Base-by-base conservation (phyloP, 1,284 basidiomycete species). In the Neonothopanus nambi region DNA sequence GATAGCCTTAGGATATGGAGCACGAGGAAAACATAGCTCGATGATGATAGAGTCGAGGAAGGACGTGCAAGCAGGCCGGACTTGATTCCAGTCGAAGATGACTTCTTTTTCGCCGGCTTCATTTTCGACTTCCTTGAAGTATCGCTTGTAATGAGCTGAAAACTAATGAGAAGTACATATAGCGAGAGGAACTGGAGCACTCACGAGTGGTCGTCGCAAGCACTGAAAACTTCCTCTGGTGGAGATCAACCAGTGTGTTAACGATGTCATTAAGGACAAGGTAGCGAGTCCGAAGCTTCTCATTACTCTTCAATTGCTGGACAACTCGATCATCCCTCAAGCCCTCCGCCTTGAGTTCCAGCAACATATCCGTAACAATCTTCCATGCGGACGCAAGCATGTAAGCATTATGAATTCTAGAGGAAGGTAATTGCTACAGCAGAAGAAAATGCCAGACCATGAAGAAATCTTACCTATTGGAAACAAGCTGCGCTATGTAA, bases 21-120 rank as follows among this genome's bases (percentile, higher is more conserved):
- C 82, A 41, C 74, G 68, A 4, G 89, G 89, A 57, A 91, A 83
- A 62, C 84, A 87, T 2, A 91, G 68, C 63, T 91, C 89, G 56
- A 91, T 80, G 57, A 91, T 78, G 53, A 91, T 87, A 1, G 87
- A 89, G 65, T 91, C 89, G 40, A 91, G 66, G 70, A 89, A 91
- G 2, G 88, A 91, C 59, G 78, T 78, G 61, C 86, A 82, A 36
- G 84, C 81, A 23, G 75, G 71, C 58, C 81, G 80, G 50, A 89
- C 67, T 41, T 73, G 74, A 7, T 65, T 69, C 77, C 78, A 84
- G 59, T 90, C 83, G 64, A 91, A 91, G 6, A 76, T 68, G 41
- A 81, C 66, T 49, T 74, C 74, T 7, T 68, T 72, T 48, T 79
- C 75, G 13, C 75, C 69, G 7, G 70, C 70, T 3, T 70, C 69